phyloP scores from a whole-genome alignment of 495 filamentous ascomycete genomes.

The Cercophora newfieldiana region DNA sequence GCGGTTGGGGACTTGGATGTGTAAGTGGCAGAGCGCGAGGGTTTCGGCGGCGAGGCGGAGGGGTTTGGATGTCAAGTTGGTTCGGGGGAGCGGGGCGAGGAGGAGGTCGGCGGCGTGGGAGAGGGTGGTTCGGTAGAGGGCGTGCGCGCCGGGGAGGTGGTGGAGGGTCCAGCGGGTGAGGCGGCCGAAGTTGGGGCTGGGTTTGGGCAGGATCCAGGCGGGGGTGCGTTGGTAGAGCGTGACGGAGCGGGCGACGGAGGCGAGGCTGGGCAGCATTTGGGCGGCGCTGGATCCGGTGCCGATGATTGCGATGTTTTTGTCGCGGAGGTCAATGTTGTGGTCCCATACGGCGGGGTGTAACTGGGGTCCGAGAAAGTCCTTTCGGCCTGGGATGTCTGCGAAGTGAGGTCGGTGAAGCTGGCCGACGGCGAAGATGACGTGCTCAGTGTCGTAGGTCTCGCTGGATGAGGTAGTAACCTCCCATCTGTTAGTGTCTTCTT shows the following conservation, averaged over 20 bases:
- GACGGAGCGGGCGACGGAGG: neutral
- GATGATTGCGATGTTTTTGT: neutral
- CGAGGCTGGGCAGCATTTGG: neutral
- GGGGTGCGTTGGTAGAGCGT: constrained; percentile 5
- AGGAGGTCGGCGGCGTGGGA: neutral
- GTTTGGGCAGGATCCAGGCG: constrained; percentile 5
- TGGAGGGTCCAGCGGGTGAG: neutral
- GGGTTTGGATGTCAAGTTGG: no score
- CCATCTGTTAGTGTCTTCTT: neutral
- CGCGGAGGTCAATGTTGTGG: neutral
- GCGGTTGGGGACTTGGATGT: neutral
- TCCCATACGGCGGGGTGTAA: constrained; percentile 4
- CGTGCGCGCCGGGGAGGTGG: neutral
- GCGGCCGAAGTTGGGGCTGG: neutral
- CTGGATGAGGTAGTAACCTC: neutral
- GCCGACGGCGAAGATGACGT: neutral
- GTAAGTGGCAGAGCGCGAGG: neutral
- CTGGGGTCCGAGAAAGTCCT: constrained; percentile 2
- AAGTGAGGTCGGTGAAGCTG: constrained; percentile 1
- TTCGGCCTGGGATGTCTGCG: constrained; percentile 4
- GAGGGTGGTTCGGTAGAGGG: neutral
- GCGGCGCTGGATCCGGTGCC: constrained; percentile 3
- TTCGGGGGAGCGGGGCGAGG: neutral
- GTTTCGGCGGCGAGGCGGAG: neutral
- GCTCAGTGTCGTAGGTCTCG: neutral